A percentile compares a stretch with the other conserved stretches of the same genome.
These are phyloP conservation scores for Trichoderma gracile DNA, from an alignment of 2,329 filamentous ascomycete genomes.

Conservation along the genomic window DNA sequence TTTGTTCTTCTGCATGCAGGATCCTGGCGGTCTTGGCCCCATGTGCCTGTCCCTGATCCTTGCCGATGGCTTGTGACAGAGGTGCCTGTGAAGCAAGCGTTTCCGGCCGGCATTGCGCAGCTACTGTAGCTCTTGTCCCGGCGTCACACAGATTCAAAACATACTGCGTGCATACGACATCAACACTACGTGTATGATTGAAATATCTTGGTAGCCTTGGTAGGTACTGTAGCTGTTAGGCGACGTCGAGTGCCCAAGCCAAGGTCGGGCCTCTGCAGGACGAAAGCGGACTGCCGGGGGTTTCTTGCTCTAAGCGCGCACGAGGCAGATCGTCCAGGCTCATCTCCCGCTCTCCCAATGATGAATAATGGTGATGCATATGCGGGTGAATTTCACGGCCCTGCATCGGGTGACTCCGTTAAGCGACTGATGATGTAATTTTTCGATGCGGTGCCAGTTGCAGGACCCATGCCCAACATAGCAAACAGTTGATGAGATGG, in stretches of 20 bases:
- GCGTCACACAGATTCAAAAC: background rate
- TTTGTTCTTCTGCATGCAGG: background rate
- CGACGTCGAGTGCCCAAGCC: background rate
- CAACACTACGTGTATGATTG: too few relatives aligned
- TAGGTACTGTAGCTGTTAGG: background rate
- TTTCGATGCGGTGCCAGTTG: background rate
- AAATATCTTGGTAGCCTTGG: too few relatives aligned
- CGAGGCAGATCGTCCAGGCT: background rate
- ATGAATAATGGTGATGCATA: constrained; percentile 11
- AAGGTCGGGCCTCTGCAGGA: too few relatives aligned
- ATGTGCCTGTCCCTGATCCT: background rate
- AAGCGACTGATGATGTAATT: constrained; percentile 13
- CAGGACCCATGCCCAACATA: too few relatives aligned
- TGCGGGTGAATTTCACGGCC: background rate
- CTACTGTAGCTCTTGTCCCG: background rate
- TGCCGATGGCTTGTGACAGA: background rate
- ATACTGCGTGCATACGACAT: too few relatives aligned
- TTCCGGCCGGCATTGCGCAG: background rate
- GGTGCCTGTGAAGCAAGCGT: background rate
- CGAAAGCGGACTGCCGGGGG: too few relatives aligned
- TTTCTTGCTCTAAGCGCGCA: background rate
- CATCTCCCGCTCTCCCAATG: background rate
- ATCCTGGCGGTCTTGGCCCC: background rate
- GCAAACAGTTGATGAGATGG: too few relatives aligned
- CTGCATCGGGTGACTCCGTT: background rate